A percentile compares a stretch with the other conserved stretches of the same genome.
Evolutionary conservation across 768 basidiomycete species (phyloP).

Genomic region (Coprinopsis strossmayeri): DNA sequence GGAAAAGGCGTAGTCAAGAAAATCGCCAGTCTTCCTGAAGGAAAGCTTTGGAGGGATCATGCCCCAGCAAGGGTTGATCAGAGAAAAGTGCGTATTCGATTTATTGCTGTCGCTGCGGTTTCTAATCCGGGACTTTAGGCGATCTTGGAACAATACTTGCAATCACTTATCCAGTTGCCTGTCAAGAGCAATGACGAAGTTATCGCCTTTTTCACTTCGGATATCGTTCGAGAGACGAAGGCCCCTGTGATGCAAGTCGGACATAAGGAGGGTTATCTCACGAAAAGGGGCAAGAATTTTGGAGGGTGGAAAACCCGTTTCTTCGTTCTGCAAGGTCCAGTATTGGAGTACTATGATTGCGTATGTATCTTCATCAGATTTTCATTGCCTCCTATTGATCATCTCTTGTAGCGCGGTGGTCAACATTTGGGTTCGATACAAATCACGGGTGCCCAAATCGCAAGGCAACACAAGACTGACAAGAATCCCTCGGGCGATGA

Average conservation of each 20-base stretch:
- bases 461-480: slow-evolving; percentile 76
- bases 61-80: slow-evolving; percentile 96
- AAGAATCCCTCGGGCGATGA: slow-evolving; percentile 55
- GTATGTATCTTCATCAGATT: slow-evolving; percentile 44
- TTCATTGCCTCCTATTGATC: slow-evolving; percentile 18
- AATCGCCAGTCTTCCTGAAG: slow-evolving; percentile 80
- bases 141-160: slow-evolving; percentile 80
- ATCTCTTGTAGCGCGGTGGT: slow-evolving; percentile 64
- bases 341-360: slow-evolving; percentile 91
- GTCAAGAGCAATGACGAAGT: slow-evolving; percentile 86
- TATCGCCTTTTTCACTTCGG: slow-evolving; percentile 88
- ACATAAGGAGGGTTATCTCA: slow-evolving; percentile 92
- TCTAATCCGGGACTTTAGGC: slow-evolving; percentile 31
- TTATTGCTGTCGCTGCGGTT: slow-evolving; percentile 9
- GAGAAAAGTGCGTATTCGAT: slow-evolving; percentile 61
- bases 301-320: slow-evolving; percentile 97
- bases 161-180: slow-evolving; percentile 73
- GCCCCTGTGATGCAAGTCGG: slow-evolving; percentile 74
- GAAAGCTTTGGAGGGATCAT: slow-evolving; percentile 93
- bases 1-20: slow-evolving; percentile 71
- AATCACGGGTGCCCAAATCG: slow-evolving; percentile 93
- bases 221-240: slow-evolving; percentile 71
- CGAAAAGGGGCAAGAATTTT: slow-evolving; percentile 95
- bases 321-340: slow-evolving; percentile 87
- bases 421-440: slow-evolving; percentile 84